phyloP scores from a whole-genome alignment of 805 yeast genomes.

The Saccharomyces paradoxus region DNA sequence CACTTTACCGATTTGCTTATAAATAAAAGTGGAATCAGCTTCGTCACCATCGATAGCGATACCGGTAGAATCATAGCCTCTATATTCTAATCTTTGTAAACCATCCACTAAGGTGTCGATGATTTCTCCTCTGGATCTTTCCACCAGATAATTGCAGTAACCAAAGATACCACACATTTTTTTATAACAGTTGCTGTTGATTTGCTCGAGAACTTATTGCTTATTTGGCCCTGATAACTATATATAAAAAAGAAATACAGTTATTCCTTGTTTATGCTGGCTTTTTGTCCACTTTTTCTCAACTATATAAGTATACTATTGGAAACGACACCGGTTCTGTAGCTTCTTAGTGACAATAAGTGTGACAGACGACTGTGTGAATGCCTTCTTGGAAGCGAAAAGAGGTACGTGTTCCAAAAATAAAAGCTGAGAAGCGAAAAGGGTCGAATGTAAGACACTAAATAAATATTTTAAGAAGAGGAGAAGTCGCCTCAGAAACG shows the following conservation, averaged over 20 bases:
- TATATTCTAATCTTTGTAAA: slow-evolving; percentile 79
- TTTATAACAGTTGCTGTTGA: background rate
- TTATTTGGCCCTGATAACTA: background rate
- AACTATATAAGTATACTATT: background rate
- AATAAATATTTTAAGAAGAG: background rate
- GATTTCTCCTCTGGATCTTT: slow-evolving; percentile 86
- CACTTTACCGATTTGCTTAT: slow-evolving; percentile 89
- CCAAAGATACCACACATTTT: slow-evolving; percentile 90
- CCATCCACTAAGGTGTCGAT: slow-evolving; percentile 84
- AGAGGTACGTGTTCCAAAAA: background rate
- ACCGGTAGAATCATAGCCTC: slow-evolving; percentile 98
- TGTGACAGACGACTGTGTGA: background rate
- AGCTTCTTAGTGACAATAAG: background rate
- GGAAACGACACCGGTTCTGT: background rate
- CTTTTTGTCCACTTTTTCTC: background rate
- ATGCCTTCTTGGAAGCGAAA: background rate
- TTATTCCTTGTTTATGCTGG: background rate
- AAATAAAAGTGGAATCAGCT: slow-evolving; percentile 59
- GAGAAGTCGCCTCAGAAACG: background rate
- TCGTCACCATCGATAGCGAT: slow-evolving; percentile 88
- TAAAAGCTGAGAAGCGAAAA: background rate
- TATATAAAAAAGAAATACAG: background rate
- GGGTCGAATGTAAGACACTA: background rate
- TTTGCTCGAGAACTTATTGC: background rate
- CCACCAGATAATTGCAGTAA: slow-evolving; percentile 90